Evolutionary conservation across 2,329 filamentous ascomycete genomes (phyloP).

Genomic region (Penicillium sp.): DNA sequence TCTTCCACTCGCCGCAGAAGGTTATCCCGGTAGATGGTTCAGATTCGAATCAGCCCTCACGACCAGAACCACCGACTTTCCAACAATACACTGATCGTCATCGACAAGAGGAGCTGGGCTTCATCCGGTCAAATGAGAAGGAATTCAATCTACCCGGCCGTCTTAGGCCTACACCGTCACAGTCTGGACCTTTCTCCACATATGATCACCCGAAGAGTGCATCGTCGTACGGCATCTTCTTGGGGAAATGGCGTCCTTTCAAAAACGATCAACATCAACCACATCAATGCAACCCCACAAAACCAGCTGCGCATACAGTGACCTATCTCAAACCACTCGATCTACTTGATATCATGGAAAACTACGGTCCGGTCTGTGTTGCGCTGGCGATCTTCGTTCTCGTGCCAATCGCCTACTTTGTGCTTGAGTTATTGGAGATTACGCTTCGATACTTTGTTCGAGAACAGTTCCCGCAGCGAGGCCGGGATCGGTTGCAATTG

Average conservation of each 20-base stretch:
- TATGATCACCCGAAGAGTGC: neutral
- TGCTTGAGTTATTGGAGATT: constrained; percentile 19
- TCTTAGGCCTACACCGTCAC: neutral
- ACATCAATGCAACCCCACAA: neutral
- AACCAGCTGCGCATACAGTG: neutral
- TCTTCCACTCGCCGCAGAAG: neutral
- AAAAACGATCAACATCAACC: neutral
- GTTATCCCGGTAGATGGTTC: neutral
- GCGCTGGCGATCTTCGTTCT: constrained; percentile 22
- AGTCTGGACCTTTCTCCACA: neutral
- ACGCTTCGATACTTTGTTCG: constrained; percentile 8
- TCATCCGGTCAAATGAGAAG: neutral
- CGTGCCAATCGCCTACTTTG: constrained; percentile 19
- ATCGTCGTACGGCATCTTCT: constrained; percentile 7
- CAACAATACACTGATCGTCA: constrained; percentile 7
- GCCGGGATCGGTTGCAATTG: constrained; percentile 18
- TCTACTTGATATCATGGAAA: constrained; percentile 11
- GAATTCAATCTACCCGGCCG: neutral
- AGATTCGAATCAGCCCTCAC: neutral
- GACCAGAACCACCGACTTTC: neutral
- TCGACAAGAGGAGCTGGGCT: neutral
- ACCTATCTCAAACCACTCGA: constrained; percentile 2
- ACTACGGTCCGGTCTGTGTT: constrained; percentile 24
- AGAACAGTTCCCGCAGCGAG: constrained; percentile 20
- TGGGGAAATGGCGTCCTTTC: neutral